Evolutionary conservation across 2,329 filamentous ascomycete species (phyloP).

Genomic region (Didymella lethalis): DNA sequence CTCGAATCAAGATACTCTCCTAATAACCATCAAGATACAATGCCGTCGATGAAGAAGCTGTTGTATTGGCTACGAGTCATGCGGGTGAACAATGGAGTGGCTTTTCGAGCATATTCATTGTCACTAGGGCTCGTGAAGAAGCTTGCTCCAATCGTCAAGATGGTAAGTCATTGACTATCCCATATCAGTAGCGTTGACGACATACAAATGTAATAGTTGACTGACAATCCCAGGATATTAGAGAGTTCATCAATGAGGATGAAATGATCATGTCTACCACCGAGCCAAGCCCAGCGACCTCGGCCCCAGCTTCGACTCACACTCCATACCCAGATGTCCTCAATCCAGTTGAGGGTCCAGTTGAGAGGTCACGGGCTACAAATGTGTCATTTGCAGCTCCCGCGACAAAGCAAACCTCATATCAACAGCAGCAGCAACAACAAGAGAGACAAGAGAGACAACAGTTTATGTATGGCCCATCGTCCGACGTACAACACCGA

Average conservation of each 20-base stretch:
- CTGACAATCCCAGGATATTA: conserved; percentile 25
- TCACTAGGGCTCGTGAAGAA: conserved; percentile 29
- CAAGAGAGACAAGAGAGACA: not conserved
- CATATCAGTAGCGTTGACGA: not conserved
- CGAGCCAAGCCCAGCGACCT: not conserved
- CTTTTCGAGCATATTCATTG: conserved; percentile 41
- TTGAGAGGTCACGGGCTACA: conserved; percentile 6
- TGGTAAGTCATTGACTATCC: conserved; percentile 9
- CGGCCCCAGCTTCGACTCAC: not conserved
- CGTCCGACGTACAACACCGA: not conserved
- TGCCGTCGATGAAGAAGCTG: conserved; percentile 42
- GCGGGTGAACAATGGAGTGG: conserved; percentile 39
- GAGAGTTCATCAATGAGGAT: conserved; percentile 29
- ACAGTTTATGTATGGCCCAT: not conserved
- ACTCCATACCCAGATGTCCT: conserved; percentile 15
- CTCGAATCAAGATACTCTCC: conserved; percentile 30
- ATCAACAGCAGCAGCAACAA: not conserved
- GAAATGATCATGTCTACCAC: conserved; percentile 1
- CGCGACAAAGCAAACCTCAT: not conserved
- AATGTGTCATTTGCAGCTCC: not conserved
- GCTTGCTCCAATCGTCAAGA: conserved; percentile 18
- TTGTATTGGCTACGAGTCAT: conserved; percentile 47
- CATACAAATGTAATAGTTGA: too few relatives aligned
- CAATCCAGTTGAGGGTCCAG: conserved; percentile 12
- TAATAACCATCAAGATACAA: conserved; percentile 32